Conservation (phyloP, 305 asterid species). For the Fraxinus sp. region DNA sequence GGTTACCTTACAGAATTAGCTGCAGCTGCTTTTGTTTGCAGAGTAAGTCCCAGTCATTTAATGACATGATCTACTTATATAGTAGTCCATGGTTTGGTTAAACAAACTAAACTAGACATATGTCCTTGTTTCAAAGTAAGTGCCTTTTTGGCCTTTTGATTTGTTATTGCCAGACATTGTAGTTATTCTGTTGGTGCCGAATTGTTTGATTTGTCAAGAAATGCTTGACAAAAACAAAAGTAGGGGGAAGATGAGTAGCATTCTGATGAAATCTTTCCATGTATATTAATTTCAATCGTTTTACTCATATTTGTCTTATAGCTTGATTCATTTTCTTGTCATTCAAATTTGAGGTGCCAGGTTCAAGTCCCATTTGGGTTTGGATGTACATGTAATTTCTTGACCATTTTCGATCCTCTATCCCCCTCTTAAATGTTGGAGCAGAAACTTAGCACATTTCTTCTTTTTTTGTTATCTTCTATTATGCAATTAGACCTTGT, state of each 20-base stretch:
- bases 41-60: constrained; percentile 46
- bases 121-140: background rate
- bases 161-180: background rate
- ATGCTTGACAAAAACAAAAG: background rate
- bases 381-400: background rate
- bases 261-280: background rate
- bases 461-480: background rate
- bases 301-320: background rate
- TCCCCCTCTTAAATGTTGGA: background rate
- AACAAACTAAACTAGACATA: background rate
- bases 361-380: constrained; percentile 1
- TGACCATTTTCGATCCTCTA: constrained; percentile 1
- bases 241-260: background rate
- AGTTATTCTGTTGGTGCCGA: constrained; percentile 2
- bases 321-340: background rate
- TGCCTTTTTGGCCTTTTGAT: background rate
- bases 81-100: background rate
- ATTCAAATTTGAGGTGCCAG: background rate
- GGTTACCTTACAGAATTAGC: constrained; percentile 95
- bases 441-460: background rate
- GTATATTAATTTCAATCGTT: background rate
- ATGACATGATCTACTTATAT: background rate
- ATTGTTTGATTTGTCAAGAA: background rate
- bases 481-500: background rate
- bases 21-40: constrained; percentile 98